phyloP scores from a whole-genome alignment of 2,329 filamentous ascomycete genomes.

The Paecilomyces variotii region DNA sequence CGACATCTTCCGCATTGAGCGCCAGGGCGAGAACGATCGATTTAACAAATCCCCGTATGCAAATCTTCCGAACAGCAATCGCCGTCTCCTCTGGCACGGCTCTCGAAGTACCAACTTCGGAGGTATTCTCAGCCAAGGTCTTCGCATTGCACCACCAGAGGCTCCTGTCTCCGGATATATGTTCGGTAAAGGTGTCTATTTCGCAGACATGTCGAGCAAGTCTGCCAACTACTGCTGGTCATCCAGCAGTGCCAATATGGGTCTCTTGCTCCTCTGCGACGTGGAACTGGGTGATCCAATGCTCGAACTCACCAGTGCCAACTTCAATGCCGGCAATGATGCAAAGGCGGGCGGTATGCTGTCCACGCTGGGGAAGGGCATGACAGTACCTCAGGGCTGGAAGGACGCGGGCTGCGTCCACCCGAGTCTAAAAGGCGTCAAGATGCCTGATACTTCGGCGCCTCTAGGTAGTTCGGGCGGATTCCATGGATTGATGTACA shows the following conservation, averaged over 20 bases:
- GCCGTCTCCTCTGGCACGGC: conserved; percentile 80
- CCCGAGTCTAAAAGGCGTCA: conserved; percentile 56
- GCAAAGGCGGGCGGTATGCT: conserved; percentile 54
- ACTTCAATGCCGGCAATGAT: conserved; percentile 56
- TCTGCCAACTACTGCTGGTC: conserved; percentile 69
- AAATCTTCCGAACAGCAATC: conserved; percentile 50
- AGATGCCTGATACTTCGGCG: conserved; percentile 43
- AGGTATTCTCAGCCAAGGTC: conserved; percentile 77
- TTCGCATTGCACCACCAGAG: conserved; percentile 75
- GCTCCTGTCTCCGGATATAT: conserved; percentile 75
- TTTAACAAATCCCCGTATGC: conserved; percentile 53
- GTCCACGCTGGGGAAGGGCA: conserved; percentile 64
- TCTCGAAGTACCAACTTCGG: conserved; percentile 77
- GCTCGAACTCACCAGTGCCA: conserved; percentile 50
- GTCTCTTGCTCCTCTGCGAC: conserved; percentile 73
- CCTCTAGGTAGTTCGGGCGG: neutral
- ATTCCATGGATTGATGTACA: conserved; percentile 21
- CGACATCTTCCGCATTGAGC: conserved; percentile 76
- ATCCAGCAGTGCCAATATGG: conserved; percentile 56
- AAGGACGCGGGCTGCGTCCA: conserved; percentile 66
- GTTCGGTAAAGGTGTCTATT: conserved; percentile 86
- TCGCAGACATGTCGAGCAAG: conserved; percentile 78
- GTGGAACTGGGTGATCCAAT: conserved; percentile 73
- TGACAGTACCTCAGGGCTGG: conserved; percentile 59
- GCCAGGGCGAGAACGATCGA: conserved; percentile 61